A percentile compares a stretch with the other conserved stretches of the same genome.
Evolutionary conservation across 495 filamentous ascomycete genomes (phyloP).

Genomic region (Cercophora sp.): DNA sequence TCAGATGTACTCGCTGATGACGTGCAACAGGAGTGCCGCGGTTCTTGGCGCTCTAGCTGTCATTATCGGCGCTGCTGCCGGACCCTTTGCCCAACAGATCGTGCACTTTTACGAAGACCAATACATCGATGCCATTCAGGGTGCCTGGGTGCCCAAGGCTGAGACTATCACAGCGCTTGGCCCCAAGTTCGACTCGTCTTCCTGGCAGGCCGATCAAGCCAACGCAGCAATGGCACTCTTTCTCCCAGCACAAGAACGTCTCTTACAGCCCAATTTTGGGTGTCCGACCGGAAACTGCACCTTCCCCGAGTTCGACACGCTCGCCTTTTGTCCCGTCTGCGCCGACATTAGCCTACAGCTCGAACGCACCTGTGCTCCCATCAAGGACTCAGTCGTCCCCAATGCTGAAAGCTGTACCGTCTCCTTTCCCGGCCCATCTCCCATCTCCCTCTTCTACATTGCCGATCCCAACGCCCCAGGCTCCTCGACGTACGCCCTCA

Average conservation of each 20-base stretch:
- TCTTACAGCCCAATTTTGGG: background rate
- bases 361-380: background rate
- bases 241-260: background rate
- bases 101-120: background rate
- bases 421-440: background rate
- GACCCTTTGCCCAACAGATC: conserved; percentile 1
- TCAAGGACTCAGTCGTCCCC: background rate
- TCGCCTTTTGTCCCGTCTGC: background rate
- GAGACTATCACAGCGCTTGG: background rate
- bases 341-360: conserved; percentile 1
- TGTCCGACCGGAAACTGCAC: conserved; percentile 9
- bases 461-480: background rate
- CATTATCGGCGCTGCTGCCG: background rate
- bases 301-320: background rate
- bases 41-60: background rate
- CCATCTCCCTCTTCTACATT: background rate
- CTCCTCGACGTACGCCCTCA: background rate
- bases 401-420: background rate
- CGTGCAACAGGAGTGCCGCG: background rate
- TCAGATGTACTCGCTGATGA: no score
- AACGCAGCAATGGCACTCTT: background rate
- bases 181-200: background rate
- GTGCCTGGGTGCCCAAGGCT: background rate
- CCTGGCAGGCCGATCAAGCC: background rate
- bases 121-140: background rate